Base-by-base conservation (phyloP, 371 early-diverging fungal species). In the Choanephora cucurbitarum region DNA sequence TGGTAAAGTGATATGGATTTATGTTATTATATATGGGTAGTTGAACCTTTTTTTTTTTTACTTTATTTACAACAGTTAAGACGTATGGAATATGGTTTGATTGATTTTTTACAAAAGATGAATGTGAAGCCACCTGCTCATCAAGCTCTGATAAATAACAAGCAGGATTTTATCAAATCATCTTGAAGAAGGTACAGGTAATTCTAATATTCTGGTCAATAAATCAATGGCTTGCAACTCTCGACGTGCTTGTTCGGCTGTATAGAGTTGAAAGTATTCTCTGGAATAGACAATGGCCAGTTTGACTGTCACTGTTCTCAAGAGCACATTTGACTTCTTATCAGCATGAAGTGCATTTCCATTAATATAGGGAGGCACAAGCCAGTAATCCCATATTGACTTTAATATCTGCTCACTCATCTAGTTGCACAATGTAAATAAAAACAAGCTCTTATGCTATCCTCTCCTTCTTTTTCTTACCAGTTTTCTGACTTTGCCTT, bases 1-100 rank as follows among this genome's bases (percentile, higher is more conserved):
- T 65, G 57, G 78, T 90, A 71, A 69, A 7, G 14, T 41, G n/a
- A n/a, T n/a, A n/a, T n/a, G n/a, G n/a, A n/a, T n/a, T n/a, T n/a
- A n/a, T n/a, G n/a, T n/a, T n/a, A n/a, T n/a, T n/a, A n/a, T n/a
- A n/a, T n/a, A n/a, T n/a, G n/a, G n/a, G n/a, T n/a, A 41, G 22
- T 40, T 24, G 49, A 48, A 24, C 33, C 17, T 22, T 28, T n/a
- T 44, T 6, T 19, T 23, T 1, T 44, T 2, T 37, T 37, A 2
- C 3, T 37, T 37, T 37, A 37, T 37, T 37, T 37, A 37, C 37
- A 37, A 37, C 9, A 84, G 82, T 57, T 85, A 45, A 74, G 85
- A 43, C 71, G 77, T 9, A 51, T 77, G 62, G 85, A 85, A 51
- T 72, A 81, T 49, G 52, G 59, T 14, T 60, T 80, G 19, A 62